Evolutionary conservation across 805 yeast genomes (phyloP), one percentile per base, ranked within the genome.

Genomic region (Scheffersomyces ergatensis): DNA sequence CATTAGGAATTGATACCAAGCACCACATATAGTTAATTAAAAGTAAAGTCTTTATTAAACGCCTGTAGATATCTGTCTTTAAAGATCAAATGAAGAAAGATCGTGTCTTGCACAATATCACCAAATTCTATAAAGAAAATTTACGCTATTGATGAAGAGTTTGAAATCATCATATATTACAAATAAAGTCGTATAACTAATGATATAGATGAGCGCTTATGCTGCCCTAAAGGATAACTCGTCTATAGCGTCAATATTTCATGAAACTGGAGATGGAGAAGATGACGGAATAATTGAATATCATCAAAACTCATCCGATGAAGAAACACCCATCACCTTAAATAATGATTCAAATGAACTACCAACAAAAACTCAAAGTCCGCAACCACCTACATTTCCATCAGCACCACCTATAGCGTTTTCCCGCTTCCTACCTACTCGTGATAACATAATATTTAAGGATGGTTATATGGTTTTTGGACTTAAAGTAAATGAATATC

Each of bases 401-500:
- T 20, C 34, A 37, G n/a, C 34, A 13, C 34, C 38, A 13, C 33
- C 21, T 7, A 25, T 23, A n/a, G 8, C 24, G 12, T 17, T 17
- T 5, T 27, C 32, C 5, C 39, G 40, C 31, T 74, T 75, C 47
- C 41, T 40, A 3, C 65, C 70, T 2, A 57, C 56, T 24, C 56
- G 58, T 8, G 70, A 70, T 27, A 76, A 75, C 47, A 40, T 67
- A 8, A 46, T 71, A 4, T 59, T 52, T 38, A 55, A 55, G 7
- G 57, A 58, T 3, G 51, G 58, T 5, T 54, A 60, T 35, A 61
- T 67, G 1, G 54, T 60, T 4, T 36, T 78, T 32, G 82, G 78
- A 0, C 60, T 80, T 25, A 70, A 66, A 39, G 46, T 55, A 2
- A 56, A 59, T 20, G 78, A 79, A 42, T 63, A 53, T 37, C 43